These are phyloP conservation scores for Linaria vulgaris DNA, from an alignment of 257 asterid genomes.

Conservation along the genomic window DNA sequence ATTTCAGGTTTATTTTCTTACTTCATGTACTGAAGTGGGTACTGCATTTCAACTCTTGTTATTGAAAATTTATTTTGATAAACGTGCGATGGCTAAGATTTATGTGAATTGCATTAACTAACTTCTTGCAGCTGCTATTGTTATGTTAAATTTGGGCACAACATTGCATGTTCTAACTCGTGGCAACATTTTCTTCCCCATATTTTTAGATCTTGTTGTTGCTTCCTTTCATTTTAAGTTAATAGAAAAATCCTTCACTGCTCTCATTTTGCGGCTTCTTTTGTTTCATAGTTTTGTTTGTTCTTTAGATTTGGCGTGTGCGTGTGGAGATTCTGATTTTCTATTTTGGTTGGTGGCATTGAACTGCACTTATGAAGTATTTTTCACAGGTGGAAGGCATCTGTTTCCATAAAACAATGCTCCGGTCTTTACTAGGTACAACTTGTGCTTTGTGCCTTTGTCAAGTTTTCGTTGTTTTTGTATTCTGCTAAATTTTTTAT, in stretches of 20 bases:
- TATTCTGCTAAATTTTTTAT: neutral
- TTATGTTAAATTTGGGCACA: slow-evolving; percentile 10
- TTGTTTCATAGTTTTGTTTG: neutral
- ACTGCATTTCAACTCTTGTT: slow-evolving; percentile 2
- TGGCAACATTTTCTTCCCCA: neutral
- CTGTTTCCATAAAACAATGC: neutral
- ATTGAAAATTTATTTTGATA: too few species aligned
- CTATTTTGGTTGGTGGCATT: neutral
- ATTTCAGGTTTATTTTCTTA: slow-evolving; percentile 19
- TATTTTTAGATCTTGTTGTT: neutral
- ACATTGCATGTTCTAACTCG: slow-evolving; percentile 12
- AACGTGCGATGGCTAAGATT: slow-evolving; percentile 5
- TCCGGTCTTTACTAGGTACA: neutral
- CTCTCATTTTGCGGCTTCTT: neutral
- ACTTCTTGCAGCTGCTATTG: slow-evolving; percentile 13
- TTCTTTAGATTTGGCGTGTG: neutral
- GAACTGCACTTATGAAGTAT: slow-evolving; percentile 4
- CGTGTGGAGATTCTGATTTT: neutral
- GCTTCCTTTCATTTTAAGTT: neutral
- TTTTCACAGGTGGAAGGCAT: neutral
- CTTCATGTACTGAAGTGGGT: slow-evolving; percentile 6
- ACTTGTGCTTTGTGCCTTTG: slow-evolving; percentile 10
- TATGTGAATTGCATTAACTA: slow-evolving; percentile 12
- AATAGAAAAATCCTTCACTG: neutral
- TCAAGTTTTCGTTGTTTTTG: neutral